phyloP scores from a whole-genome alignment of 306 rosid species.

The Styphnolobium japonicum region DNA sequence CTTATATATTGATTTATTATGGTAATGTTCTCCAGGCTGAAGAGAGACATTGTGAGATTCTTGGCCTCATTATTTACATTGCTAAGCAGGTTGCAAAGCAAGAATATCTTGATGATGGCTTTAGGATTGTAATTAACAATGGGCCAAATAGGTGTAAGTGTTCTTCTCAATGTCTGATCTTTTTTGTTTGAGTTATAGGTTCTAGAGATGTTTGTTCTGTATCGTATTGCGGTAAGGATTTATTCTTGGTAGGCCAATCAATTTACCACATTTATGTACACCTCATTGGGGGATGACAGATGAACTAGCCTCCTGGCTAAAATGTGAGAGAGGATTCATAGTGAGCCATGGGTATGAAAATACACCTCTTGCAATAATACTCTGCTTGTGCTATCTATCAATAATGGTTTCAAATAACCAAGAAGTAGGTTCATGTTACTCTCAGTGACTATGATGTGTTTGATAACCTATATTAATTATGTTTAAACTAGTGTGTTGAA shows the following conservation, averaged over 20 bases:
- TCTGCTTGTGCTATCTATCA: background rate
- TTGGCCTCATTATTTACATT: conserved; percentile 73
- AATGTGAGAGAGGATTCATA: background rate
- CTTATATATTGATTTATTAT: background rate
- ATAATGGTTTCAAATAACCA: conserved; percentile 1
- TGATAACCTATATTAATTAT: background rate
- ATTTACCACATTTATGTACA: conserved; percentile 81
- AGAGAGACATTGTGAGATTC: conserved; percentile 83
- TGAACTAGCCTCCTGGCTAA: conserved; percentile 86
- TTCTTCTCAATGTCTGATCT: background rate
- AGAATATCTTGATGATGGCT: conserved; percentile 85
- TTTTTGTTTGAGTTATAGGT: background rate
- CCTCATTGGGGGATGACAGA: conserved; percentile 79
- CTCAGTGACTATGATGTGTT: background rate
- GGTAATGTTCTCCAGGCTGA: conserved; percentile 60
- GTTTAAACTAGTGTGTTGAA: background rate
- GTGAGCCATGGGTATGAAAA: background rate
- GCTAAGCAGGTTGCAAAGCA: conserved; percentile 81
- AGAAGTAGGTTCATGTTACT: background rate
- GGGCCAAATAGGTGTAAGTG: conserved; percentile 71
- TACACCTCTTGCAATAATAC: background rate
- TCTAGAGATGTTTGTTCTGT: background rate
- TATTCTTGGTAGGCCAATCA: conserved; percentile 65
- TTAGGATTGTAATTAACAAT: conserved; percentile 73
- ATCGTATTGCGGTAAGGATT: background rate